A percentile compares a stretch with the other conserved stretches of the same genome.
phyloP scores from a whole-genome alignment of 2,329 filamentous ascomycete genomes.

The Colletotrichum karsti region DNA sequence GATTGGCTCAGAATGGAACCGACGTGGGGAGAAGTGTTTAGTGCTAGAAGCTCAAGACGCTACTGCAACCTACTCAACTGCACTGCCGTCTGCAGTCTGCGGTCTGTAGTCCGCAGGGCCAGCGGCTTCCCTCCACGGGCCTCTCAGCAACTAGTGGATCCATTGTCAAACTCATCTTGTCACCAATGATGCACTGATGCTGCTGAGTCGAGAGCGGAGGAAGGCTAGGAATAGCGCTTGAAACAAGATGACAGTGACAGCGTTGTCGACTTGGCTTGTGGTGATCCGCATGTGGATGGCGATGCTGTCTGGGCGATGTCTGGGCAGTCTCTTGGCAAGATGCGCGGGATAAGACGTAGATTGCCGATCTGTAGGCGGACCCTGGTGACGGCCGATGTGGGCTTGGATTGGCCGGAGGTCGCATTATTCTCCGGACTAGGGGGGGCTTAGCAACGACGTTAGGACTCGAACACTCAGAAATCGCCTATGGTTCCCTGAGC shows the following conservation, averaged over 20 bases:
- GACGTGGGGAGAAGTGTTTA: slow-evolving; percentile 5
- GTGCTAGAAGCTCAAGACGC: slow-evolving; percentile 12
- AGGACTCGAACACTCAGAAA: slow-evolving; percentile 14
- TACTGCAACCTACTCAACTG: slow-evolving; percentile 13
- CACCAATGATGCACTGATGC: slow-evolving; percentile 26
- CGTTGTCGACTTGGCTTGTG: slow-evolving; percentile 24
- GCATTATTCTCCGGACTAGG: slow-evolving; percentile 30
- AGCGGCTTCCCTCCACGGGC: not conserved
- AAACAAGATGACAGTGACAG: slow-evolving; percentile 31
- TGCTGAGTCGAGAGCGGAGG: slow-evolving; percentile 21
- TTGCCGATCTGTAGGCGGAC: slow-evolving; percentile 28
- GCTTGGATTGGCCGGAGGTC: slow-evolving; percentile 25
- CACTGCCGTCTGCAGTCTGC: slow-evolving; percentile 2
- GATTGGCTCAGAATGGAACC: slow-evolving; percentile 6
- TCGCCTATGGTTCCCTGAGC: slow-evolving; percentile 15
- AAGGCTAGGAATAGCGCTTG: slow-evolving; percentile 30
- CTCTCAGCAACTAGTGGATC: slow-evolving; percentile 17
- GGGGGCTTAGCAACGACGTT: slow-evolving; percentile 28
- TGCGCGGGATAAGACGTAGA: slow-evolving; percentile 31
- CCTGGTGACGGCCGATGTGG: slow-evolving; percentile 12
- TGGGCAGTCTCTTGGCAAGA: slow-evolving; percentile 31
- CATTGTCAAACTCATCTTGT: slow-evolving; percentile 23
- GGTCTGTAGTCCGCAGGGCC: slow-evolving; percentile 1
- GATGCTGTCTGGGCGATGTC: slow-evolving; percentile 28
- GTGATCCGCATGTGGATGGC: slow-evolving; percentile 27